Percentiles rank a stretch among this genome's conserved stretches.
phyloP scores from a whole-genome alignment of 805 yeast species.

The Danielia oregonensis region DNA sequence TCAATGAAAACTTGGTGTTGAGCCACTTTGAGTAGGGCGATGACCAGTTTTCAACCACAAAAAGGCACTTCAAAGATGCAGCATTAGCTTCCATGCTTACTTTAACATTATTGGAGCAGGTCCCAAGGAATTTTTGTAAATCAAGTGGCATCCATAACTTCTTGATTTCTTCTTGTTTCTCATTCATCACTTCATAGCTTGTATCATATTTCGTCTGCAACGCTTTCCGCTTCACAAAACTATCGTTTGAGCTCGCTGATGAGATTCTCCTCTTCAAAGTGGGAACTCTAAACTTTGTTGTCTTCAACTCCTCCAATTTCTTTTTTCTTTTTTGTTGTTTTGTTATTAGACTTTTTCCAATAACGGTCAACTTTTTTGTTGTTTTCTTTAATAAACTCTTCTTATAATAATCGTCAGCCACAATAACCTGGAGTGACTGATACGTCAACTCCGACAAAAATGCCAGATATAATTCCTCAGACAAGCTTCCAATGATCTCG shows the following conservation, averaged over 20 bases:
- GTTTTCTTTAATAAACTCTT: conserved; percentile 24
- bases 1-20: conserved; percentile 39
- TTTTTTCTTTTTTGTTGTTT: conserved; percentile 27
- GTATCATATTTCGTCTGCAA: neutral
- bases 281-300: conserved; percentile 20
- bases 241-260: neutral
- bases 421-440: conserved; percentile 36
- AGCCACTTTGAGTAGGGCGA: conserved; percentile 48
- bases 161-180: conserved; percentile 32
- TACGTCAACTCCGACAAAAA: conserved; percentile 57
- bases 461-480: conserved; percentile 53
- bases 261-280: conserved; percentile 15
- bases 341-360: conserved; percentile 21
- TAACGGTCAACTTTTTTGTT: conserved; percentile 27
- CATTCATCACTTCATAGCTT: conserved; percentile 10
- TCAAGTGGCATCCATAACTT: conserved; percentile 49
- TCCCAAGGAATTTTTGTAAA: conserved; percentile 29
- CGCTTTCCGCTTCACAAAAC: neutral
- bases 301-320: conserved; percentile 29
- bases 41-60: conserved; percentile 49
- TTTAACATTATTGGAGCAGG: conserved; percentile 14
- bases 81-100: conserved; percentile 16
- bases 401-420: conserved; percentile 42
- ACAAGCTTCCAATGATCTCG: conserved; percentile 32
- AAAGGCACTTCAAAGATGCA: conserved; percentile 34